phyloP scores from a whole-genome alignment of 2,329 filamentous ascomycete species.

The Aspergillus aculeatus region DNA sequence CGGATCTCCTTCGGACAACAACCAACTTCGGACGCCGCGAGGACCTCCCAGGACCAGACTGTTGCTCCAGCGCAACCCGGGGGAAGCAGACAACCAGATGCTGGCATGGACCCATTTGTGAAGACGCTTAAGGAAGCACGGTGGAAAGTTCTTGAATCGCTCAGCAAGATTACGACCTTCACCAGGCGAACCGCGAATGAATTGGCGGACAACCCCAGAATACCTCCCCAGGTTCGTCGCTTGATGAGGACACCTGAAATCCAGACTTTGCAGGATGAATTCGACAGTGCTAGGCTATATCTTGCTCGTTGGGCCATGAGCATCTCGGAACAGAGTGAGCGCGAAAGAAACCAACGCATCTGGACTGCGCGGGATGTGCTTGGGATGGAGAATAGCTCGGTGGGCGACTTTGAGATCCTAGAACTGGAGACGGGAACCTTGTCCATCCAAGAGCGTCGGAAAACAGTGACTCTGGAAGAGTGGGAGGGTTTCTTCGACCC shows the following conservation, averaged over 20 bases:
- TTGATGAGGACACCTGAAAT: constrained; percentile 90
- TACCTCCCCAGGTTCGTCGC: constrained; percentile 83
- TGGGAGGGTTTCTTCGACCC: constrained; percentile 90
- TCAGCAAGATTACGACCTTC: constrained; percentile 96
- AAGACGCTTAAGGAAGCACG: constrained; percentile 92
- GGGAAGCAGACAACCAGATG: constrained; percentile 53
- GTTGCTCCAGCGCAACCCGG: constrained; percentile 35
- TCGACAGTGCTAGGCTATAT: constrained; percentile 92
- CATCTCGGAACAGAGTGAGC: constrained; percentile 93
- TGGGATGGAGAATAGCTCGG: constrained; percentile 89
- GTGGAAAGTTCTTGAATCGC: constrained; percentile 95
- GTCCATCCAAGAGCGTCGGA: constrained; percentile 73
- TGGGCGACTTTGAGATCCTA: constrained; percentile 93
- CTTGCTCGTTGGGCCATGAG: constrained; percentile 98
- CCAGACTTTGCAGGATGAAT: constrained; percentile 92
- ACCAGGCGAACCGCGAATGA: constrained; percentile 89
- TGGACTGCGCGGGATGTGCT: constrained; percentile 93
- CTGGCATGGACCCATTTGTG: constrained; percentile 85
- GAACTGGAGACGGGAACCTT: constrained; percentile 73
- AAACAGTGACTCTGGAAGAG: constrained; percentile 74
- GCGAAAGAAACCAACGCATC: constrained; percentile 78
- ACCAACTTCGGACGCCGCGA: constrained; percentile 44
- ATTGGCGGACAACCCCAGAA: constrained; percentile 82
- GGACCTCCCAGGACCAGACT: constrained; percentile 34
- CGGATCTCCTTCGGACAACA: constrained; percentile 69